phyloP scores from a whole-genome alignment of 2,329 filamentous ascomycete species.

The Simplicillium aogashimaense region DNA sequence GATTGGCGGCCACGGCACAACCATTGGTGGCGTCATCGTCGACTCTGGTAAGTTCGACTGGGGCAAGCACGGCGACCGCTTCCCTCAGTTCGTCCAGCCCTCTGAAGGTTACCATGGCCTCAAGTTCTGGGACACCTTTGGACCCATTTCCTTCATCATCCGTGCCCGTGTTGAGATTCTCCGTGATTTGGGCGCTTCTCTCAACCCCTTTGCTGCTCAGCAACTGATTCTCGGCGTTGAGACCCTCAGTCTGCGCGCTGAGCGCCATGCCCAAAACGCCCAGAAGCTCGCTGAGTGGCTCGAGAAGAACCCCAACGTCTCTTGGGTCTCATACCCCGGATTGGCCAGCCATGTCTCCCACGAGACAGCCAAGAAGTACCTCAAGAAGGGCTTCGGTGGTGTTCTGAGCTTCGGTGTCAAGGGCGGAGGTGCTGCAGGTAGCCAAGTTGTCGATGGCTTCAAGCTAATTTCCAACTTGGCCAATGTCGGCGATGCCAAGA shows the following conservation, averaged over 20 bases:
- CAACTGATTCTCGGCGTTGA: constrained; percentile 83
- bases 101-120: constrained; percentile 85
- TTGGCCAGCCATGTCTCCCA: constrained; percentile 75
- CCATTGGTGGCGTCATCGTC: constrained; percentile 76
- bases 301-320: constrained; percentile 71
- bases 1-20: constrained; percentile 94
- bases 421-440: constrained; percentile 73
- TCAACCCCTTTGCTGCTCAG: constrained; percentile 90
- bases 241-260: constrained; percentile 77
- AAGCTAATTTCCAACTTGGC: constrained; percentile 93
- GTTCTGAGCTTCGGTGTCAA: constrained; percentile 92
- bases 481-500: constrained; percentile 94
- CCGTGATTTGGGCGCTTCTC: constrained; percentile 70
- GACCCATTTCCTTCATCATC: constrained; percentile 71
- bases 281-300: constrained; percentile 73
- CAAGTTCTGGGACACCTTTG: constrained; percentile 92
- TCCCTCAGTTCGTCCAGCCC: constrained; percentile 88
- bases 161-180: constrained; percentile 82
- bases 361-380: constrained; percentile 74
- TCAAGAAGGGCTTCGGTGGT: constrained; percentile 75
- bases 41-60: constrained; percentile 92
- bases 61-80: constrained; percentile 72
- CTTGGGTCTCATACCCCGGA: constrained; percentile 92
- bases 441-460: constrained; percentile 84
- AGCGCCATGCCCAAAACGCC: constrained; percentile 81